These are phyloP conservation scores for Cladophialophora bantiana DNA, from an alignment of 2,329 filamentous ascomycete genomes.

Conservation along the genomic window DNA sequence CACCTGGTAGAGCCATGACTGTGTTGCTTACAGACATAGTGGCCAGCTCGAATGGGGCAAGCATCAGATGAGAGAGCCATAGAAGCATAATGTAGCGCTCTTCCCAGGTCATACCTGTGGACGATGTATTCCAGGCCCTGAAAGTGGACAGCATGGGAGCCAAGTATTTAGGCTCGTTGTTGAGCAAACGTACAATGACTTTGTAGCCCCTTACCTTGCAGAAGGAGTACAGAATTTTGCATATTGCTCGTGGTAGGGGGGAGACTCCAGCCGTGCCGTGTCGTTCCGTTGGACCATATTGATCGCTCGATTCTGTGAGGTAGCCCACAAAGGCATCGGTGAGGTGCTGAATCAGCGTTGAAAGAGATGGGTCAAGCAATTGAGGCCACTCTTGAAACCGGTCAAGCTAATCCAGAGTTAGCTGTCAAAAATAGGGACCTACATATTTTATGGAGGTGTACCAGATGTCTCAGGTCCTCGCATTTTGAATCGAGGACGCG, in stretches of 20 bases:
- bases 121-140: conserved; percentile 36
- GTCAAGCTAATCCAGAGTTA: conserved; percentile 64
- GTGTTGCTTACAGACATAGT: conserved; percentile 70
- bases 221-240: conserved; percentile 82
- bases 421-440: conserved; percentile 6
- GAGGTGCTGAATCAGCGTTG: conserved; percentile 75
- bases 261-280: conserved; percentile 48
- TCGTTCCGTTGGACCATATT: conserved; percentile 39
- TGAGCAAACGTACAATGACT: conserved; percentile 87
- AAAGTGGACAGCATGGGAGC: conserved; percentile 71
- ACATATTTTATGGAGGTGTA: conserved; percentile 25
- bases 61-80: conserved; percentile 83
- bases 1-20: conserved; percentile 43
- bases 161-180: conserved; percentile 85
- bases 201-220: conserved; percentile 96
- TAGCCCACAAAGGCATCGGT: conserved; percentile 72
- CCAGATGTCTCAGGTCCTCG: conserved; percentile 35
- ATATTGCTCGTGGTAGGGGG: conserved; percentile 73
- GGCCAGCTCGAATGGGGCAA: conserved; percentile 87
- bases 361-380: conserved; percentile 83
- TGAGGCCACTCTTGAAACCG: conserved; percentile 96
- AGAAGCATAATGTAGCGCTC: conserved; percentile 85
- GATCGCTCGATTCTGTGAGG: conserved; percentile 39
- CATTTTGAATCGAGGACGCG: conserved; percentile 25
- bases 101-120: conserved; percentile 73